Percentiles rank a stretch among this genome's conserved stretches.
These are phyloP conservation scores for Podaxis carcinomalis DNA, from an alignment of 768 basidiomycete genomes.

Conservation along the genomic window DNA sequence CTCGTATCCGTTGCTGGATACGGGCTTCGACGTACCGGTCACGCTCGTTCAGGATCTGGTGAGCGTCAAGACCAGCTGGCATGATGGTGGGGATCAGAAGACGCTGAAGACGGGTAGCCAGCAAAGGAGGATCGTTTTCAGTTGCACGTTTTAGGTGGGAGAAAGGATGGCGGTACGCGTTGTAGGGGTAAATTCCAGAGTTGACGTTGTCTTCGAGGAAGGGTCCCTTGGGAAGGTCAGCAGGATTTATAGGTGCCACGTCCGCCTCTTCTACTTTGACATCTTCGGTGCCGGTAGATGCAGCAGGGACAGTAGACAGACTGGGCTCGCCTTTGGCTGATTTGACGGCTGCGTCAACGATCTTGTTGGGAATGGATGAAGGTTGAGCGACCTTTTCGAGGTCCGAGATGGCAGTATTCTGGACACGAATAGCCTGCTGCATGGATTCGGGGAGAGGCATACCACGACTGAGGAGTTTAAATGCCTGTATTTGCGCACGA, in stretches of 20 bases:
- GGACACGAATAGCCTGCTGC: constrained; percentile 65
- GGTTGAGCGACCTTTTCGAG: constrained; percentile 64
- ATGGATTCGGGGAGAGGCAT: constrained; percentile 65
- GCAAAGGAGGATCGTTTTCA: constrained; percentile 56
- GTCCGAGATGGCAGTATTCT: constrained; percentile 55
- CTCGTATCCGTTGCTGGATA: constrained; percentile 81
- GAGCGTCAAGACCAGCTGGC: constrained; percentile 90
- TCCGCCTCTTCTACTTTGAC: constrained; percentile 57
- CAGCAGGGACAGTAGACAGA: constrained; percentile 21
- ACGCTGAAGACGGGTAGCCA: constrained; percentile 71
- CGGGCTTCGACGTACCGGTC: constrained; percentile 89
- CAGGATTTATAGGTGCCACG: constrained; percentile 39
- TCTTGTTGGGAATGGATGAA: constrained; percentile 53
- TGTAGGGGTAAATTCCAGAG: constrained; percentile 89
- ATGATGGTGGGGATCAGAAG: constrained; percentile 85
- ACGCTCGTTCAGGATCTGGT: constrained; percentile 86
- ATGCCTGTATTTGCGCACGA: constrained; percentile 81
- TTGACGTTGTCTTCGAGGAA: constrained; percentile 76
- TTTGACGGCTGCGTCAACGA: constrained; percentile 76
- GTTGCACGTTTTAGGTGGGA: constrained; percentile 67
- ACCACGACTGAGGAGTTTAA: constrained; percentile 65
- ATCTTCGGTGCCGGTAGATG: constrained; percentile 31
- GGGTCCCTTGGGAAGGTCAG: constrained; percentile 66
- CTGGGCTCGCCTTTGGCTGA: constrained; percentile 51
- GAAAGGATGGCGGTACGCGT: constrained; percentile 84